Base-by-base conservation (phyloP, 345 rosid species). In the Citrus sp. region DNA sequence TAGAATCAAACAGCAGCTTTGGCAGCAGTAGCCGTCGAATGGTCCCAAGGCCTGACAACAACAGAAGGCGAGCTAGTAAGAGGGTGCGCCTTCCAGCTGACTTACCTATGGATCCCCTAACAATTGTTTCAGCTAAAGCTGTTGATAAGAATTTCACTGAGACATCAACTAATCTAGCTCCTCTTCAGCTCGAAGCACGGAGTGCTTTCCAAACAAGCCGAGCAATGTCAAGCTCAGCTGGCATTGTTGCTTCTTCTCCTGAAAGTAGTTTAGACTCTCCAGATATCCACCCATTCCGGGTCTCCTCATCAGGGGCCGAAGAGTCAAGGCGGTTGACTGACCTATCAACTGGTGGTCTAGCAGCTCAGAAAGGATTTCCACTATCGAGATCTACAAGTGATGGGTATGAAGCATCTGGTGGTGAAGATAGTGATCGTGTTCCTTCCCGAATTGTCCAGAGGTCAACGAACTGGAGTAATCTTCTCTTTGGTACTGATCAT, bases 181-280 rank as follows among this genome's bases (percentile, higher is more conserved):
- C 98, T 59, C 99, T 96, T 74, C 99, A 92, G 88, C 88, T 88
- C 9, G 99, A 94, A 84, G 99, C 99, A 46, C 82, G 92, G 72
- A 94, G 95, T 58, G 97, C 99, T 35, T 96, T 96, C 90, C 97
- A 96, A 80, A 90, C 98, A 61, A 94, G 98, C 84, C 83, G 84
- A 38, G 89, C 97, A 79, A 92, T 93, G 97, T 92, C 97, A 27
- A 88, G 92, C 71, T 90, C 93, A 0, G 90, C 82, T 67, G 93
- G 92, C 35, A 83, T 87, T 74, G 90, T 81, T 58, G 93, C 91
- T 67, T 96, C 97, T 74, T 96, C 99, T 67, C 97, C 99, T 12
- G 99, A 94, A 78, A 96, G 99, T 89, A 96, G 99, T 84, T 81
- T 92, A 79, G 98, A 94, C 72, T 96, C 99, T 0, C 97, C 95